Base-by-base conservation (phyloP, 2,329 filamentous ascomycete genomes). In the Alternaria alternata region DNA sequence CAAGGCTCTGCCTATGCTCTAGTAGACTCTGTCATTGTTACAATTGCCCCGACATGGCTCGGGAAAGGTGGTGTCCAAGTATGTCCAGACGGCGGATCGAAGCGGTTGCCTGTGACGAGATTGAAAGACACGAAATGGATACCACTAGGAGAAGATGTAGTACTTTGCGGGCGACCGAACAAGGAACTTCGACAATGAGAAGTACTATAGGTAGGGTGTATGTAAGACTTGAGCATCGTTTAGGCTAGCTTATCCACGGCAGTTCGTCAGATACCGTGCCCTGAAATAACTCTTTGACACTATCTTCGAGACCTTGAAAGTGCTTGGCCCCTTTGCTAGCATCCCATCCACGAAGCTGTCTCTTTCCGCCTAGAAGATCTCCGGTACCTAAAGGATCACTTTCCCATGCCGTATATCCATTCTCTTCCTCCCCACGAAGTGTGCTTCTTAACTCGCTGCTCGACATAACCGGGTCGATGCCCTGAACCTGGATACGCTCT, bases 41-140 rank as follows among this genome's bases (percentile, higher is more conserved):
- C 94, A 0, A 88, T 97, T 71, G 93, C 94, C 3, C 94, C 94
- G 8, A 92, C 89, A 0, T 98, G 93, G 87, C 83, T 98, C n/a
- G 94, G 94, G 2, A 84, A 86, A 61, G 92, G 91, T 3, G 93
- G 93, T 7, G 91, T 97, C 9, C 84, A 88, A 11, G 92, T 97
- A 3, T 89, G 88, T 47, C 94, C 94, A 2, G 82, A 87, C 20
- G 83, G 87, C 34, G 85, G 83, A 41, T 70, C 77, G 3, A 84
- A 79, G 46, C 71, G 66, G 39, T 44, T 86, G 48, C 84, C 90
- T 7, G 88, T 88, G 1, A 87, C 89, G 16, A 88, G 89, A 66
- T 82, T 96, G 47, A 83, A 80, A 46, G 83, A 89, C 55, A 88
- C 92, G 11, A 85, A 81, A 59, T 96, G 93, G 93, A 84, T 88